These are phyloP conservation scores for Neurospora sp. DNA, from an alignment of 495 filamentous ascomycete species.

Conservation along the genomic window DNA sequence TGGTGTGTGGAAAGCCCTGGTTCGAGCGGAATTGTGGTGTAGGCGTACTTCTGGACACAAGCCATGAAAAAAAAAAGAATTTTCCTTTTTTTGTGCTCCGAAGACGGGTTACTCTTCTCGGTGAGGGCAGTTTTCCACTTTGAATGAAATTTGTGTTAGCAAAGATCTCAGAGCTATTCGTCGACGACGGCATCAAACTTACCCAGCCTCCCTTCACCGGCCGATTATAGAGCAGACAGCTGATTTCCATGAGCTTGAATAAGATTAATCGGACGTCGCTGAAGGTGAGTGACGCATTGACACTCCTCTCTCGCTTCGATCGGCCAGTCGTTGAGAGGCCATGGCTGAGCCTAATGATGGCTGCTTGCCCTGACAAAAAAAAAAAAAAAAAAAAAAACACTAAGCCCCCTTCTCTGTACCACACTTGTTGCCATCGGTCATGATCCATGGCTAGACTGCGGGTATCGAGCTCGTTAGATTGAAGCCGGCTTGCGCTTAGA, in stretches of 20 bases:
- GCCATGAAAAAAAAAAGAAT: not conserved
- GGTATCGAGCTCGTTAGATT: not conserved
- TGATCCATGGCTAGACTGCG: not conserved
- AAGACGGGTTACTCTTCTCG: not conserved
- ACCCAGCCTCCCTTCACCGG: not conserved
- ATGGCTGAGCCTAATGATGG: not conserved
- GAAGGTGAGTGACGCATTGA: not conserved
- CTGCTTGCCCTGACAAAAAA: not conserved
- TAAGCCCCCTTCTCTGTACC: not conserved
- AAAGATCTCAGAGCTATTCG: not conserved
- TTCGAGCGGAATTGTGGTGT: not conserved
- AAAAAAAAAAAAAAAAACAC: not conserved
- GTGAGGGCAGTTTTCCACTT: not conserved
- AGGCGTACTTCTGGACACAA: not conserved
- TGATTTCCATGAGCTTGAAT: not conserved
- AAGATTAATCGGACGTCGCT: not conserved
- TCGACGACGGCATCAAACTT: not conserved
- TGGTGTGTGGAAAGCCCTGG: not conserved
- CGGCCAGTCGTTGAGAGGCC: not conserved
- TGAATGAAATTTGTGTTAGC: not conserved
- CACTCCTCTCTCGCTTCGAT: not conserved
- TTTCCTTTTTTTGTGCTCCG: not conserved
- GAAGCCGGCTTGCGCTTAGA: not conserved
- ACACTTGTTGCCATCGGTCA: not conserved
- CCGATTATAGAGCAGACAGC: not conserved